These are phyloP conservation scores for Stagonosporopsis chrysanthemi DNA, from an alignment of 2,329 filamentous ascomycete genomes.

Conservation along the genomic window DNA sequence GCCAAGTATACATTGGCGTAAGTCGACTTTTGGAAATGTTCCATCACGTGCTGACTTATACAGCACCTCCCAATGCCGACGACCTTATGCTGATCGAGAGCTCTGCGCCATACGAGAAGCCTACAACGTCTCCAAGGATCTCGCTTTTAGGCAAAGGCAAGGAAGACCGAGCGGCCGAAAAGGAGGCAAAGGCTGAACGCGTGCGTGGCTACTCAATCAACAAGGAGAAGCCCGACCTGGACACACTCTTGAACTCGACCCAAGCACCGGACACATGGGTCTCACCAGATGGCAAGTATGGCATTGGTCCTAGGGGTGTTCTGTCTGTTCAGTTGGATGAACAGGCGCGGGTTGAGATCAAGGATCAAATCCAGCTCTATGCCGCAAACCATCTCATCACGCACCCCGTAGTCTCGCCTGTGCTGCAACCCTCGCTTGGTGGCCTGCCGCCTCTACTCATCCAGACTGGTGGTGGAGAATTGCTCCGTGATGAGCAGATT, in stretches of 20 bases:
- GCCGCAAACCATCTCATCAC: conserved; percentile 83
- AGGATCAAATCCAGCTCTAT: conserved; percentile 91
- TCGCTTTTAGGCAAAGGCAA: conserved; percentile 24
- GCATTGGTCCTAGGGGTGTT: conserved; percentile 42
- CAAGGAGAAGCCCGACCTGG: conserved; percentile 28
- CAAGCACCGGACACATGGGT: conserved; percentile 29
- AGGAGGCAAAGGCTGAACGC: conserved; percentile 43
- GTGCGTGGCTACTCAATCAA: conserved; percentile 47
- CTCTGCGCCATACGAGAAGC: conserved; percentile 15
- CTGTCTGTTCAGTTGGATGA: conserved; percentile 73
- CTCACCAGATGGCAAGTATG: conserved; percentile 48
- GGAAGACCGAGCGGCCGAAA: conserved; percentile 44
- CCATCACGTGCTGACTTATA: neutral
- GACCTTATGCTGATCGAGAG: conserved; percentile 65
- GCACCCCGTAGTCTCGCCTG: conserved; percentile 89
- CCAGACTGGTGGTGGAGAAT: conserved; percentile 85
- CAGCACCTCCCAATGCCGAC: conserved; percentile 78
- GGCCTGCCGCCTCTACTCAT: conserved; percentile 88
- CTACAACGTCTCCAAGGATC: conserved; percentile 14
- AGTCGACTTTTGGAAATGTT: conserved; percentile 7
- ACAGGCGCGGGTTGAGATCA: conserved; percentile 69
- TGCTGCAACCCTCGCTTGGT: conserved; percentile 86
- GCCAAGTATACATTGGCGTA: conserved; percentile 84
- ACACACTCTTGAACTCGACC: conserved; percentile 10
- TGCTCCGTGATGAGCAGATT: conserved; percentile 92